Conservation (phyloP, 306 rosid species). For the Vicia faba region DNA sequence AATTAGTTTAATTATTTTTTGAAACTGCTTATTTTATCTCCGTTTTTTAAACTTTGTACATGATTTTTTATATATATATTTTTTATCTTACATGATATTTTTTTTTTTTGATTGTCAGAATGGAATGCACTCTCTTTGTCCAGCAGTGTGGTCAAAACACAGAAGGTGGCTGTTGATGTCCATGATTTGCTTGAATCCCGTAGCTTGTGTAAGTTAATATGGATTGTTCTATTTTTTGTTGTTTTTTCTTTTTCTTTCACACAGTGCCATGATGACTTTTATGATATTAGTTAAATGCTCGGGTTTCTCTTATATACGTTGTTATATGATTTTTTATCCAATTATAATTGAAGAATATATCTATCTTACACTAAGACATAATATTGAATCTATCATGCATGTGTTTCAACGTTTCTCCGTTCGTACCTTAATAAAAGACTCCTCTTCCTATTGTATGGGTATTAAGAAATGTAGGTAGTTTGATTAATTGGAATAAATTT, state of each 20-base stretch:
- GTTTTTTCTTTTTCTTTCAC: not conserved
- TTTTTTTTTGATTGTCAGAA: conserved; percentile 58
- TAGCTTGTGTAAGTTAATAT: conserved; percentile 85
- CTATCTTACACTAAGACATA: not conserved
- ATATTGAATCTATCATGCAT: not conserved
- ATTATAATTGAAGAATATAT: conserved; percentile 10
- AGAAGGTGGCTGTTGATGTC: conserved; percentile 97
- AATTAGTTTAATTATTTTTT: not conserved
- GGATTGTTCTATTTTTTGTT: conserved; percentile 26
- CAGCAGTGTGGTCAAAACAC: conserved; percentile 98
- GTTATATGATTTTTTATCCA: conserved; percentile 7
- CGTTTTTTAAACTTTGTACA: conserved; percentile 28
- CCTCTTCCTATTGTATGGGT: not conserved
- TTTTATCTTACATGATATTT: conserved; percentile 30
- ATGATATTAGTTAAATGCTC: conserved; percentile 6
- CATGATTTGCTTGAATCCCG: conserved; percentile 90
- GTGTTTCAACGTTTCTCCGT: not conserved
- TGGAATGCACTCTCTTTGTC: conserved; percentile 97
- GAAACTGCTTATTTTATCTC: conserved; percentile 10
- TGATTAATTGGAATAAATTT: not conserved
- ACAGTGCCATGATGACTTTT: conserved; percentile 18
- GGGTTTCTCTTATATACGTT: conserved; percentile 16
- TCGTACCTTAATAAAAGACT: not conserved
- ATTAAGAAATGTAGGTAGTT: not conserved
- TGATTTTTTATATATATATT: conserved; percentile 17